Conservation (phyloP, 805 yeast species). For the Hanseniaspora jakobsenii region DNA sequence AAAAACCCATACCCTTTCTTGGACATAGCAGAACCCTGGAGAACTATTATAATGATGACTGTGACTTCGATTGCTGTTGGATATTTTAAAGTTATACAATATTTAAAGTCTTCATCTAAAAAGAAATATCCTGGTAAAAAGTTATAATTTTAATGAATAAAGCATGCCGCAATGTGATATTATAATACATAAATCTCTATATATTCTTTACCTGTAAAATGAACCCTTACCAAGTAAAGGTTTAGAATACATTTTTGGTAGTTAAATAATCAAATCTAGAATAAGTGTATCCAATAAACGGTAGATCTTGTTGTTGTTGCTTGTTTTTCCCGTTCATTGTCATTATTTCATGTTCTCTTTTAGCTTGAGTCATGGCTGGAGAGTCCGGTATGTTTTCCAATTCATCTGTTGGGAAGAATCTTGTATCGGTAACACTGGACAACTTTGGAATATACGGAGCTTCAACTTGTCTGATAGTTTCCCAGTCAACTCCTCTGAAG, state of each 20-base stretch:
- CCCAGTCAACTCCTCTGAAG: conserved; percentile 94
- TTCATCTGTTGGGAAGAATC: conserved; percentile 97
- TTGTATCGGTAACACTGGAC: conserved; percentile 84
- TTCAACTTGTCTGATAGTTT: conserved; percentile 68
- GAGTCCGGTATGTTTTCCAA: conserved; percentile 88
- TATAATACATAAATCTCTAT: too few relatives aligned
- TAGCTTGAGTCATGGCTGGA: conserved; percentile 56
- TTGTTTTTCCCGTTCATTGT: conserved; percentile 34
- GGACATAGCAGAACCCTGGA: conserved; percentile 36
- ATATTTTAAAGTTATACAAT: conserved; percentile 25
- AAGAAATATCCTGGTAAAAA: neutral
- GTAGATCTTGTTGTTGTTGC: conserved; percentile 62
- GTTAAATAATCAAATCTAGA: conserved; percentile 89
- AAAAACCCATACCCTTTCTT: conserved; percentile 59
- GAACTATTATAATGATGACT: conserved; percentile 38
- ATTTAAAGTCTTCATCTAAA: too few relatives aligned
- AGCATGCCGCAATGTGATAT: too few relatives aligned
- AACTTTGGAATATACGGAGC: conserved; percentile 92
- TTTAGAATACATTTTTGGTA: conserved; percentile 44
- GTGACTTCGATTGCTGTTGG: conserved; percentile 33
- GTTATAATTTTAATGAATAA: neutral
- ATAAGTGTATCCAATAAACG: conserved; percentile 94
- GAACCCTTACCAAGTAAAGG: too few relatives aligned
- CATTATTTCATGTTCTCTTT: conserved; percentile 34
- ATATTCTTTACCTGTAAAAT: too few relatives aligned